Conservation (phyloP, 2,329 filamentous ascomycete genomes). For the Amylocarpus encephaloides region DNA sequence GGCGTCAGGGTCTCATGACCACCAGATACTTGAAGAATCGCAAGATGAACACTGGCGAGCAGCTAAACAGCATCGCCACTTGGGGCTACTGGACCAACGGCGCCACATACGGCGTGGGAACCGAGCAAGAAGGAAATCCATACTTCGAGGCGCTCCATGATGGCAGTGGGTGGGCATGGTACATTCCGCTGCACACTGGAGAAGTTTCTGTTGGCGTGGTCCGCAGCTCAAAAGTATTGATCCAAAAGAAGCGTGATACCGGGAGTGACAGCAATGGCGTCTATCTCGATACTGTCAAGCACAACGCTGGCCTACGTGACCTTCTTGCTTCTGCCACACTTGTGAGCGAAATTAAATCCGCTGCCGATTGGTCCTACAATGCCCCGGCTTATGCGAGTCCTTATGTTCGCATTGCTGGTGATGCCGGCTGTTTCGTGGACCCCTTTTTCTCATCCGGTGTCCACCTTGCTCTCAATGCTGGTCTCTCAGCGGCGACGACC, state of each 20-base stretch:
- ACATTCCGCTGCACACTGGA: conserved; percentile 44
- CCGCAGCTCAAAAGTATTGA: conserved; percentile 34
- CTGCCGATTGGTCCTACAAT: conserved; percentile 44
- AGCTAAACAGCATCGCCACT: conserved; percentile 42
- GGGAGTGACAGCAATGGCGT: not conserved
- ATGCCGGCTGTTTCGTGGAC: conserved; percentile 37
- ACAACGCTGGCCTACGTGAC: conserved; percentile 28
- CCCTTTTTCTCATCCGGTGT: conserved; percentile 36
- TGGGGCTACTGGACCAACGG: conserved; percentile 43
- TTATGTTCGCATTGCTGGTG: conserved; percentile 32
- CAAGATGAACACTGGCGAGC: conserved; percentile 36
- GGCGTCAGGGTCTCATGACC: conserved; percentile 35
- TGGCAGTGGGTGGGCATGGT: conserved; percentile 44
- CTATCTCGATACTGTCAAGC: conserved; percentile 28
- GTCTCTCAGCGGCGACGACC: conserved; percentile 40
- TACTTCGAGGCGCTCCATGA: conserved; percentile 42
- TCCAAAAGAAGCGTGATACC: conserved; percentile 31
- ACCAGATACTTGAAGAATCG: conserved; percentile 46
- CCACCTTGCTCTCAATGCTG: conserved; percentile 35
- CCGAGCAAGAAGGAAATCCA: conserved; percentile 33
- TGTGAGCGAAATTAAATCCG: conserved; percentile 34
- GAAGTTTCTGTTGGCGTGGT: conserved; percentile 40
- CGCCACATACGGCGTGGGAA: conserved; percentile 32
- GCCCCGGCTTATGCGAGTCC: conserved; percentile 38
- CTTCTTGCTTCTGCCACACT: conserved; percentile 33